Evolutionary conservation across 331 rosid species (phyloP).

Genomic region (Phaseolus coccineus): DNA sequence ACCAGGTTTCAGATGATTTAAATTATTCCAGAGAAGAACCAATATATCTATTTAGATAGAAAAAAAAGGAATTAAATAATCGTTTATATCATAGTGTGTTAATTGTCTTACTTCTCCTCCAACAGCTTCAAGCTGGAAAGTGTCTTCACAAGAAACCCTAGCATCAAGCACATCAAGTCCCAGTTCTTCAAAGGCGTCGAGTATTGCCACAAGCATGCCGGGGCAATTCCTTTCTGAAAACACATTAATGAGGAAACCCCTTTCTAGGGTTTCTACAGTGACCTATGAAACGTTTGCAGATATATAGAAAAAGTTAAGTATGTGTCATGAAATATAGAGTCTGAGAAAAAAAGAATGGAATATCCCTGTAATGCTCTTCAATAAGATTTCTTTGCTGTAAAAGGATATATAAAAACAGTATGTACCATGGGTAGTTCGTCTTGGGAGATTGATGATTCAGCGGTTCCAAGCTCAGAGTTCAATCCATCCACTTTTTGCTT

Average conservation of each 20-base stretch:
- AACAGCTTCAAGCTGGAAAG: conserved; percentile 75
- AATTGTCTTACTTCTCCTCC: conserved; percentile 72
- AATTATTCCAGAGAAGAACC: neutral
- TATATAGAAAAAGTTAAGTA: neutral
- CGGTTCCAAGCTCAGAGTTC: conserved; percentile 54
- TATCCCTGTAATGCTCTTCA: neutral
- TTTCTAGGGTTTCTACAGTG: conserved; percentile 70
- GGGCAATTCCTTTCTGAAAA: conserved; percentile 68
- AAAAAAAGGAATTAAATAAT: neutral
- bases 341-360: neutral
- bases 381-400: neutral
- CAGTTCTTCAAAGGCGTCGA: conserved; percentile 74
- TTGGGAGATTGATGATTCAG: conserved; percentile 48
- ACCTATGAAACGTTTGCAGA: conserved; percentile 52
- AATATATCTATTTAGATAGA: neutral
- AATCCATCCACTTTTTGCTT: conserved; percentile 62
- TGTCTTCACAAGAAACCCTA: conserved; percentile 80
- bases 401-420: neutral
- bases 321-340: neutral
- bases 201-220: conserved; percentile 68
- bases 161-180: conserved; percentile 86
- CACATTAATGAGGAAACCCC: conserved; percentile 73
- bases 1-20: neutral
- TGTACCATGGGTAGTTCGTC: conserved; percentile 59
- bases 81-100: neutral